Evolutionary conservation across 257 asterid genomes (phyloP), one percentile per base, ranked within the genome.

Genomic region (Rubia yunnanensis): DNA sequence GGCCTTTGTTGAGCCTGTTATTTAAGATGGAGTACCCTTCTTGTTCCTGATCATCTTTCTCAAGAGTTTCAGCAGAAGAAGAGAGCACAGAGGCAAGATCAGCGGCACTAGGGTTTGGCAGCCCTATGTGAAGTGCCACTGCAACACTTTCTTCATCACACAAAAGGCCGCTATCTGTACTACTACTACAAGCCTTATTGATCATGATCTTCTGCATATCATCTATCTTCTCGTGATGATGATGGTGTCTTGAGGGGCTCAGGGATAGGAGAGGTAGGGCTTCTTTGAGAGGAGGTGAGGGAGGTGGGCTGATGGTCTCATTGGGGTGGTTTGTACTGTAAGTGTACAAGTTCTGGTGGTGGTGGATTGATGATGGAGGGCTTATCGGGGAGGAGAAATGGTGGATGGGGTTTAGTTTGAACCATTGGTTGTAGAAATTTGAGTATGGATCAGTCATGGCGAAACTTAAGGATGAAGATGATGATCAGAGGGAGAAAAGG

Each of bases 61-160:
- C 60, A 60, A 10, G 15, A 22, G 59, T 60, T 23, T 69, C 79
- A 46, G 39, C 53, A 38, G 70, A 56, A 54, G 76, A 69, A 22
- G 84, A 76, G 15, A 76, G 35, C 26, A 79, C 24, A 48, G 89
- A 74, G 0, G 91, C 94, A 66, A 88, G 89, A 77, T 91, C 95
- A 71, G 94, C 83, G 28, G 90, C 76, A 78, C 85, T 91, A 86
- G 96, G 98, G 94, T 83, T 91, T 79, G 97, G 97, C 55, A 81
- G 63, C 44, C 97, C 97, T 73, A 91, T 91, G 35, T 84, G 97
- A 3, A 91, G 90, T 5, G 96, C 89, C 61, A 91, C 88, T 6
- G 92, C 84, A 44, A 83, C 97, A 55, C 76, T 84, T 35, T 63
- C 70, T 35, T 65, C 77, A 10, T 41, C 65, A 35, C 70, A 63